phyloP scores from a whole-genome alignment of 441 rosid genomes.

The Breynia disticha region DNA sequence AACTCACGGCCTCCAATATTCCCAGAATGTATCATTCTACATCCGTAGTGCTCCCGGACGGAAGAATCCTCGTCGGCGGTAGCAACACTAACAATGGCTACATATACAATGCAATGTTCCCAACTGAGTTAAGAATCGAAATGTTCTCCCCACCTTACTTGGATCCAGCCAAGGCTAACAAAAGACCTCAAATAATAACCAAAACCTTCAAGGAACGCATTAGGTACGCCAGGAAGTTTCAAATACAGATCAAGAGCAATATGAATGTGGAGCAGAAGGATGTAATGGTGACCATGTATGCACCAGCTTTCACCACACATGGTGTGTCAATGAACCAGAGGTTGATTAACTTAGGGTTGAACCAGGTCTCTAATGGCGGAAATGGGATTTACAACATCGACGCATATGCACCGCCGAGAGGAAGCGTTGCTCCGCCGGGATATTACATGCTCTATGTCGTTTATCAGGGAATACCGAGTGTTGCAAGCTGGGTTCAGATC shows the following conservation, averaged over 20 bases:
- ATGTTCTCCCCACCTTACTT: conserved; percentile 59
- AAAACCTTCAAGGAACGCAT: conserved; percentile 3
- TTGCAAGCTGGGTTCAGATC: conserved; percentile 39
- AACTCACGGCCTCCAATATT: conserved; percentile 23
- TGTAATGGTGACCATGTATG: conserved; percentile 31
- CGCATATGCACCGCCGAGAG: conserved; percentile 29
- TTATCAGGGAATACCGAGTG: conserved; percentile 38
- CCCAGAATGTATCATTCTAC: conserved; percentile 64
- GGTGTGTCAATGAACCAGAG: conserved; percentile 50
- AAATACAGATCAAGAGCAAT: conserved; percentile 15
- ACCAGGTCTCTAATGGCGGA: background rate
- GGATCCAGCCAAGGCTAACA: conserved; percentile 16
- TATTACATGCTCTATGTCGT: conserved; percentile 39
- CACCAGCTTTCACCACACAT: conserved; percentile 54
- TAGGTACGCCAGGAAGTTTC: conserved; percentile 12
- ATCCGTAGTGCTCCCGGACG: conserved; percentile 41
- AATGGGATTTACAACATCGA: conserved; percentile 6
- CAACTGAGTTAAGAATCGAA: conserved; percentile 58
- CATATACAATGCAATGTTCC: conserved; percentile 30
- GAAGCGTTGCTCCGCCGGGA: conserved; percentile 18
- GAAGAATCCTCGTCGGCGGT: conserved; percentile 44
- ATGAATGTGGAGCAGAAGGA: background rate
- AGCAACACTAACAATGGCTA: conserved; percentile 58
- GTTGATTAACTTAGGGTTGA: conserved; percentile 23
- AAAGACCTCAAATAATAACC: conserved; percentile 21